Evolutionary conservation across 495 filamentous ascomycete genomes (phyloP), one percentile per base, ranked within the genome.

Genomic region (Talaromyces ruber): DNA sequence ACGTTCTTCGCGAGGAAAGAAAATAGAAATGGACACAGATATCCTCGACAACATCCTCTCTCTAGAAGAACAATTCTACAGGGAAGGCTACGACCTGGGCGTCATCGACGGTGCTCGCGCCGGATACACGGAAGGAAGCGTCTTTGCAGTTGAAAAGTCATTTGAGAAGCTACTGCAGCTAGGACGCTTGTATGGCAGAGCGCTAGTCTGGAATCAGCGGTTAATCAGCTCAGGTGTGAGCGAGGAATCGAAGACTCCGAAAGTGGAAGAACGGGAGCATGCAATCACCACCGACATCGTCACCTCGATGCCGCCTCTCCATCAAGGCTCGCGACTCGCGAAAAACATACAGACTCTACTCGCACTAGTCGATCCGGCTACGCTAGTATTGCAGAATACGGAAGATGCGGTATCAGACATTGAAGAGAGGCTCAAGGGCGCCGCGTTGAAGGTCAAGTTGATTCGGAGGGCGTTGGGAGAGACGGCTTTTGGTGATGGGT

Each of bases 111-210:
- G 94, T 26, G 78, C 83, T n/a, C 78, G 81, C 66, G 86, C 91
- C 14, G 94, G 95, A 11, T 86, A 85, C 29, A 84, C 88, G 53
- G 94, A 99, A 81, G 95, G 95, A 43, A 88, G 90, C 37, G 79
- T 89, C 12, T 90, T 98, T 70, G 94, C 93, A 0, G 81, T 98
- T 3, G 89, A 95, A 68, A 95, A 94, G 65, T 94, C 93, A 1
- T 98, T 93, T 62, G 90, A 94, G 68, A 97, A 96, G 74, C 96
- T 91, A 66, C 65, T 86, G 14, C 86, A 89, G 62, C 82, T 92
- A 67, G 95, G 94, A 1, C 79, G 79, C 60, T 70, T 99, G 22
- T 88, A 93, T 66, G 92, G 94, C n/a, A 86, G 84, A 68, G 85
- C 89, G 3, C 72, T 87, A 1, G 82, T 98, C 43, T 98, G 93